Conservation (phyloP, 2,329 filamentous ascomycete genomes). For the Xylariales sp. region DNA sequence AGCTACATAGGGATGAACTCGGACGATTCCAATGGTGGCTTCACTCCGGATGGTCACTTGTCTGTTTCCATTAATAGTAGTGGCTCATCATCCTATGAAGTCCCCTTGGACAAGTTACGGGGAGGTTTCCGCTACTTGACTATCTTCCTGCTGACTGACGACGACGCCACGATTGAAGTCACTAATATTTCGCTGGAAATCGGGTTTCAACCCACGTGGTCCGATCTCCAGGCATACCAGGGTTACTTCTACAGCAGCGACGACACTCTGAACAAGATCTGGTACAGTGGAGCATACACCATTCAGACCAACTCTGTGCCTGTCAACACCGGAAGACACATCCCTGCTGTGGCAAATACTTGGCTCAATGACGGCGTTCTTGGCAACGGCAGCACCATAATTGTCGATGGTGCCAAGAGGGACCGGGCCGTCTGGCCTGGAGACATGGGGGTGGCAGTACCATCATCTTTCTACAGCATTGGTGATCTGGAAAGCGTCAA, state of each 20-base stretch:
- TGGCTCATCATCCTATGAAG: slow-evolving; percentile 28
- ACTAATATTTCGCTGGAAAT: slow-evolving; percentile 18
- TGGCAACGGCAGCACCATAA: slow-evolving; percentile 24
- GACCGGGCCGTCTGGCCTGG: slow-evolving; percentile 53
- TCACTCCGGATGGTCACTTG: slow-evolving; percentile 28
- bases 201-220: slow-evolving; percentile 28
- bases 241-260: slow-evolving; percentile 49
- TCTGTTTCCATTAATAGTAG: slow-evolving; percentile 27
- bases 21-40: slow-evolving; percentile 32
- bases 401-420: slow-evolving; percentile 46
- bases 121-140: slow-evolving; percentile 40
- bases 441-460: slow-evolving; percentile 50
- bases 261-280: slow-evolving; percentile 47
- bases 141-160: slow-evolving; percentile 28
- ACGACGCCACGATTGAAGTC: slow-evolving; percentile 17
- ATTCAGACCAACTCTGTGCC: slow-evolving; percentile 31
- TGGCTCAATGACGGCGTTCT: slow-evolving; percentile 23
- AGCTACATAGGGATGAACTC: slow-evolving; percentile 35
- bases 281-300: slow-evolving; percentile 53
- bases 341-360: slow-evolving; percentile 16
- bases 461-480: slow-evolving; percentile 45
- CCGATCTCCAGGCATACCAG: slow-evolving; percentile 45
- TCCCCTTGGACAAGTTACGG: slow-evolving; percentile 31
- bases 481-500: slow-evolving; percentile 38
- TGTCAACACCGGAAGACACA: slow-evolving; percentile 19